Evolutionary conservation across 1,284 basidiomycete genomes (phyloP).

Genomic region (Schizophyllum commune): DNA sequence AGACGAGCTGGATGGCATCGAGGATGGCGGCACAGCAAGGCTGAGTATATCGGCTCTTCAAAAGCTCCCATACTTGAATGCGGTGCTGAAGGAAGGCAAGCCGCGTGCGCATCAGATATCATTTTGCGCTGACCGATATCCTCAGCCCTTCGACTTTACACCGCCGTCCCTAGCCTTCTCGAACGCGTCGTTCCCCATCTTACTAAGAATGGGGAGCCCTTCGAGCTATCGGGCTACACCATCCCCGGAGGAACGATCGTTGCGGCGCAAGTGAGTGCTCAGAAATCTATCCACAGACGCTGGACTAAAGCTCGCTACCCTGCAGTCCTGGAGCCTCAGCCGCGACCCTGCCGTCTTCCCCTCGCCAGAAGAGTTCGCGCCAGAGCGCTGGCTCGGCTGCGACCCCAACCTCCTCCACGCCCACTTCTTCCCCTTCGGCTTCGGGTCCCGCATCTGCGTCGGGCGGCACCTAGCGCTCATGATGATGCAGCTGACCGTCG

Average conservation of each 20-base stretch:
- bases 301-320: neutral
- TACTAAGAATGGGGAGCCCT: neutral
- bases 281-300: no score
- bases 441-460: conserved; percentile 59
- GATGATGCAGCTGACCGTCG: conserved; percentile 75
- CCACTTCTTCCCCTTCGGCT: conserved; percentile 67
- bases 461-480: conserved; percentile 81
- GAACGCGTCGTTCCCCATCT: conserved; percentile 7
- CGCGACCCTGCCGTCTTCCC: conserved; percentile 57
- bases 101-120: neutral
- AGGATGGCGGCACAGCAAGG: conserved; percentile 2
- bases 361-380: conserved; percentile 60
- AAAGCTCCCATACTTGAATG: conserved; percentile 3
- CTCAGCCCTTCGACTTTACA: conserved; percentile 4
- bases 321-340: conserved; percentile 69
- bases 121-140: neutral
- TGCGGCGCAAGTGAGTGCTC: neutral
- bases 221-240: conserved; percentile 1
- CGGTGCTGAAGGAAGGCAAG: conserved; percentile 8
- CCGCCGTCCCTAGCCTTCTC: conserved; percentile 3
- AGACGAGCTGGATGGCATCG: conserved; percentile 2
- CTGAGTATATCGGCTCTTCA: conserved; percentile 3
- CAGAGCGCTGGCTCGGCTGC: conserved; percentile 66
- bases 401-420: no score
- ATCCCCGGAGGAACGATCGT: conserved; percentile 5